Percentiles rank a stretch among this genome's conserved stretches.
Evolutionary conservation across 2,329 filamentous ascomycete species (phyloP).

Genomic region (Aspergillus nomiae): DNA sequence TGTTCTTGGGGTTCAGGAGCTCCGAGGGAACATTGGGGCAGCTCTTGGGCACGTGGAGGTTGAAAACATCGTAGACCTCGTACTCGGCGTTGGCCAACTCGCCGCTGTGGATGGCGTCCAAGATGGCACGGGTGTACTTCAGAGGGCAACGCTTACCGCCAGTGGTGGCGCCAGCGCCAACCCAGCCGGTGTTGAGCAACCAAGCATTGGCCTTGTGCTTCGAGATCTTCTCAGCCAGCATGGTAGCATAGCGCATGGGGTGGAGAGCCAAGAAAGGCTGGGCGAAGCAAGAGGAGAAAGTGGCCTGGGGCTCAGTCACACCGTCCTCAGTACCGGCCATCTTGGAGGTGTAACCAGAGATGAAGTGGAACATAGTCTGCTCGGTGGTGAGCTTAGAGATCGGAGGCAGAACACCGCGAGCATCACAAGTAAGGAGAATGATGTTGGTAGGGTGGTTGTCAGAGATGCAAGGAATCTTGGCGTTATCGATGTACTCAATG

Average conservation of each 20-base stretch:
- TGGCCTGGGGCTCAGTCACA: slow-evolving; percentile 94
- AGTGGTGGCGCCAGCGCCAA: slow-evolving; percentile 84
- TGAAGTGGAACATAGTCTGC: slow-evolving; percentile 99
- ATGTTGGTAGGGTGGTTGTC: slow-evolving; percentile 92
- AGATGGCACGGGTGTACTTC: slow-evolving; percentile 97
- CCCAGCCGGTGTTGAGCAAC: slow-evolving; percentile 98
- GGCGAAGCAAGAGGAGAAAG: slow-evolving; percentile 98
- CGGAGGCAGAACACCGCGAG: slow-evolving; percentile 92
- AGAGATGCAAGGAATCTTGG: slow-evolving; percentile 95
- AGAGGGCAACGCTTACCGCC: slow-evolving; percentile 96
- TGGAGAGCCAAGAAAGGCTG: slow-evolving; percentile 98
- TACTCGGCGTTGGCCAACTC: slow-evolving; percentile 91
- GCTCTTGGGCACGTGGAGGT: slow-evolving; percentile 89
- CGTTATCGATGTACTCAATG: slow-evolving; percentile 98
- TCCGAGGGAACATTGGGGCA: slow-evolving; percentile 88
- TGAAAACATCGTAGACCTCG: slow-evolving; percentile 95
- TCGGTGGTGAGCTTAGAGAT: slow-evolving; percentile 94
- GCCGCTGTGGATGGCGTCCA: slow-evolving; percentile 96
- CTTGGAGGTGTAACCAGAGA: slow-evolving; percentile 99
- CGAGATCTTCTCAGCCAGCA: slow-evolving; percentile 98
- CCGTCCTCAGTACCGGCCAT: slow-evolving; percentile 99
- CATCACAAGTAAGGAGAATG: slow-evolving; percentile 96
- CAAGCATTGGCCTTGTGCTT: slow-evolving; percentile 94
- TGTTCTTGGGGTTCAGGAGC: slow-evolving; percentile 90
- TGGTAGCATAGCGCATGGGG: slow-evolving; percentile 98